Conservation (phyloP, 345 rosid species). For the Carallia pectinifolia region DNA sequence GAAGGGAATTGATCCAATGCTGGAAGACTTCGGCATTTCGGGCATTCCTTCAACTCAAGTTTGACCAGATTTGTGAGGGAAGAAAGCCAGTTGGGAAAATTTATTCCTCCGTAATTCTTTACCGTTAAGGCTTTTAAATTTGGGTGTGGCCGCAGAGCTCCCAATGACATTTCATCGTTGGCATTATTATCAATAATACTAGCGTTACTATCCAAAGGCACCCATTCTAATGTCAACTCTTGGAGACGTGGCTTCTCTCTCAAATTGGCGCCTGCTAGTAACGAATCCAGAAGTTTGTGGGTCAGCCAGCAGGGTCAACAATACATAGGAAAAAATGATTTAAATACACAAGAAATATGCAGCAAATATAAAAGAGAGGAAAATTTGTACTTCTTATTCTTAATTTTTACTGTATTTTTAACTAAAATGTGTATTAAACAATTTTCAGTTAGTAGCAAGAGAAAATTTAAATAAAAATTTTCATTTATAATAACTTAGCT, state of each 20-base stretch:
- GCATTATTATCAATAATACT: not conserved
- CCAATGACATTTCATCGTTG: constrained; percentile 1
- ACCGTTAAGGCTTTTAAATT: constrained; percentile 10
- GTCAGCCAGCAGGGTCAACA: no score
- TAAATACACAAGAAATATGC: no score
- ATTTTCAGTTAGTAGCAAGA: no score
- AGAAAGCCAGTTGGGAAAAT: not conserved
- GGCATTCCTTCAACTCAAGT: not conserved
- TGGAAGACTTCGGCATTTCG: not conserved
- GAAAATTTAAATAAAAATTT: no score
- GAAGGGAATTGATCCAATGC: constrained; percentile 11
- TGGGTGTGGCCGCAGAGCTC: constrained; percentile 9
- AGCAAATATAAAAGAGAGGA: no score
- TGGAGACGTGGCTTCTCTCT: constrained; percentile 13
- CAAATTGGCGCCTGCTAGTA: constrained; percentile 8
- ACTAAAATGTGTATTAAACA: no score
- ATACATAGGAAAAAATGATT: no score
- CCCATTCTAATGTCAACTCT: constrained; percentile 10
- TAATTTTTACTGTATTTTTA: no score
- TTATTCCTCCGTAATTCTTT: constrained; percentile 9
- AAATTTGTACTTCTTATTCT: no score
- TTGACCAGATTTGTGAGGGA: constrained; percentile 4
- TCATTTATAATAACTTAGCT: no score
- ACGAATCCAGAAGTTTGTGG: no score
- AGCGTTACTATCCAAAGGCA: no score